These are phyloP conservation scores for Cadophora luteo-olivacea DNA, from an alignment of 2,329 filamentous ascomycete species.

Conservation along the genomic window DNA sequence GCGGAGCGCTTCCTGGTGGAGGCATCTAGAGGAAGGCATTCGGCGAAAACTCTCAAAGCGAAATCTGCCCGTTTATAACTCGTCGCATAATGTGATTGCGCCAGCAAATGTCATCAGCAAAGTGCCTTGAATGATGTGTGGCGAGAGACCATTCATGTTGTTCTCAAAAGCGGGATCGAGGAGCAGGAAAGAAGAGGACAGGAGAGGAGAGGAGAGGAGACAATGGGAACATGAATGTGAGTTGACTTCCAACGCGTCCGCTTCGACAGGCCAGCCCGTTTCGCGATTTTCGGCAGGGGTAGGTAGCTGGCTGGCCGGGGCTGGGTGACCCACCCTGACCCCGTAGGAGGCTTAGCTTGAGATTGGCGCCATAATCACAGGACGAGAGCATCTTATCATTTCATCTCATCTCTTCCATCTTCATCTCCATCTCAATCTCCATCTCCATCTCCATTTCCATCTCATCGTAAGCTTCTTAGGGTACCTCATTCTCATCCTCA, in stretches of 20 bases:
- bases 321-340: too few species aligned
- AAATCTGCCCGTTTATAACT: constrained; percentile 13
- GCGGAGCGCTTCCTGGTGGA: constrained; percentile 36
- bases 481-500: too few species aligned
- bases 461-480: too few species aligned
- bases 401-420: neutral
- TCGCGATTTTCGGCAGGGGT: constrained; percentile 1
- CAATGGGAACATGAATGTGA: neutral
- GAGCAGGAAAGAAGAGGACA: neutral
- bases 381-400: too few species aligned
- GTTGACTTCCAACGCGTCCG: constrained; percentile 1
- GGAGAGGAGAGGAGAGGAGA: neutral
- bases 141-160: constrained; percentile 25
- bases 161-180: neutral
- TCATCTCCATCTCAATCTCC: neutral
- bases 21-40: constrained; percentile 44
- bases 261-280: neutral
- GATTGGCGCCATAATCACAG: neutral
- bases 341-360: neutral
- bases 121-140: constrained; percentile 15
- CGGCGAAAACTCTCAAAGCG: constrained; percentile 28
- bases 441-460: neutral
- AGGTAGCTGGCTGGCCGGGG: too few species aligned
- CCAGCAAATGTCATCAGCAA: constrained; percentile 26
- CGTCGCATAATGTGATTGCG: constrained; percentile 34